Evolutionary conservation across 345 rosid genomes (phyloP).

Genomic region (Heritiera littoralis): DNA sequence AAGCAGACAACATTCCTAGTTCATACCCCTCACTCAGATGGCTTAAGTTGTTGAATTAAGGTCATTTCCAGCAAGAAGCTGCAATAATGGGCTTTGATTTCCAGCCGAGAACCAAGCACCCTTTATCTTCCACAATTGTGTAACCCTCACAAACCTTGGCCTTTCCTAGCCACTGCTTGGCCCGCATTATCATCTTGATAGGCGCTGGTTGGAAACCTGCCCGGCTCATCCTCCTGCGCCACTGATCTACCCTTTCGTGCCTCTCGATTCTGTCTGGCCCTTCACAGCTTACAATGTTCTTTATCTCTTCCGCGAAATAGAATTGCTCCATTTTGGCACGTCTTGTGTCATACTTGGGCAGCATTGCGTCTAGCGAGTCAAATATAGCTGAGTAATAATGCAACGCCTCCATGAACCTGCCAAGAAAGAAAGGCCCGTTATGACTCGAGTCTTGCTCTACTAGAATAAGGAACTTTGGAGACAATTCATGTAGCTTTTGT

Average conservation of each 20-base stretch:
- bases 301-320: slow-evolving; percentile 56
- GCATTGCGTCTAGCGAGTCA: slow-evolving; percentile 53
- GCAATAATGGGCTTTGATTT: slow-evolving; percentile 54
- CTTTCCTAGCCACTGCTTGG: slow-evolving; percentile 50
- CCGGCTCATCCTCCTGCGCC: slow-evolving; percentile 60
- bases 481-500: slow-evolving; percentile 33
- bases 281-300: slow-evolving; percentile 65
- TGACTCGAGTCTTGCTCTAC: slow-evolving; percentile 57
- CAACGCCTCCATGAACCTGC: slow-evolving; percentile 67
- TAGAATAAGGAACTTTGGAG: slow-evolving; percentile 38
- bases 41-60: background rate
- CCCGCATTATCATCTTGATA: slow-evolving; percentile 38
- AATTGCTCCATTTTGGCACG: slow-evolving; percentile 62
- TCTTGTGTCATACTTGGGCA: slow-evolving; percentile 57
- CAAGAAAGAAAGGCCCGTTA: slow-evolving; percentile 58
- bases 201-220: slow-evolving; percentile 48
- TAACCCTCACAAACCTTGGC: slow-evolving; percentile 38
- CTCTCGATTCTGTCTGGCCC: slow-evolving; percentile 52
- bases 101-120: slow-evolving; percentile 61
- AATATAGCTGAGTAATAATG: slow-evolving; percentile 64
- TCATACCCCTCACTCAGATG: background rate
- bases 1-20: background rate
- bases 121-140: slow-evolving; percentile 51
- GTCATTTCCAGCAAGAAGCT: slow-evolving; percentile 61
- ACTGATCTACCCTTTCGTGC: slow-evolving; percentile 58